Conservation (phyloP, 2,329 filamentous ascomycete genomes). For the Calonectria hawksworthii region DNA sequence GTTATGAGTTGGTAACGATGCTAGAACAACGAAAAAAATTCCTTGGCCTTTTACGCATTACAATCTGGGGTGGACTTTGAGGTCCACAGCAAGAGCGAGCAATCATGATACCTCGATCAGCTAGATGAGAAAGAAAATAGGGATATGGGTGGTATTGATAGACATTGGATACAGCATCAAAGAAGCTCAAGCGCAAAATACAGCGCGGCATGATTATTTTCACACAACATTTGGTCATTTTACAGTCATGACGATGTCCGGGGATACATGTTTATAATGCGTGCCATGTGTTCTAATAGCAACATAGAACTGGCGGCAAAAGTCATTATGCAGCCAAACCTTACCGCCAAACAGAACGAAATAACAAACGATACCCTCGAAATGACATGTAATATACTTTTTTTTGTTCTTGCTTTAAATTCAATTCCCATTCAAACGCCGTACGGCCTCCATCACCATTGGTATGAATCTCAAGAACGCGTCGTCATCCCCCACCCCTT, state of each 20-base stretch:
- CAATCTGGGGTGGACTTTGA: not conserved
- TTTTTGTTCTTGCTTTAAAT: not conserved
- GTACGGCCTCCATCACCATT: not conserved
- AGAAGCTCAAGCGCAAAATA: not conserved
- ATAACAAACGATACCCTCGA: not conserved
- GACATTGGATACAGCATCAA: conserved; percentile 4
- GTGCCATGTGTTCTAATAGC: not conserved
- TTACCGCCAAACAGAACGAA: not conserved
- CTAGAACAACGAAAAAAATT: not conserved
- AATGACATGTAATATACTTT: not conserved
- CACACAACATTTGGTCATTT: not conserved
- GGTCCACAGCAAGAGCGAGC: not conserved
- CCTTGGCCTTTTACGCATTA: not conserved
- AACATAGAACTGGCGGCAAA: too few species aligned
- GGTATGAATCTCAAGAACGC: not conserved
- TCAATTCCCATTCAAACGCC: not conserved
- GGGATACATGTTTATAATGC: not conserved
- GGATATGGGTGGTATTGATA: conserved; percentile 3
- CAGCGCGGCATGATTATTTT: not conserved
- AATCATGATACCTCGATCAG: conserved; percentile 13
- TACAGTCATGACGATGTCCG: not conserved
- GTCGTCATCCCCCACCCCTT: not conserved
- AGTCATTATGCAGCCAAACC: not conserved
- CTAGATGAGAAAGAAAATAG: not conserved
- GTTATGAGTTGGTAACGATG: conserved; percentile 86